phyloP scores from a whole-genome alignment of 345 rosid genomes.

The Physaria fendleri region DNA sequence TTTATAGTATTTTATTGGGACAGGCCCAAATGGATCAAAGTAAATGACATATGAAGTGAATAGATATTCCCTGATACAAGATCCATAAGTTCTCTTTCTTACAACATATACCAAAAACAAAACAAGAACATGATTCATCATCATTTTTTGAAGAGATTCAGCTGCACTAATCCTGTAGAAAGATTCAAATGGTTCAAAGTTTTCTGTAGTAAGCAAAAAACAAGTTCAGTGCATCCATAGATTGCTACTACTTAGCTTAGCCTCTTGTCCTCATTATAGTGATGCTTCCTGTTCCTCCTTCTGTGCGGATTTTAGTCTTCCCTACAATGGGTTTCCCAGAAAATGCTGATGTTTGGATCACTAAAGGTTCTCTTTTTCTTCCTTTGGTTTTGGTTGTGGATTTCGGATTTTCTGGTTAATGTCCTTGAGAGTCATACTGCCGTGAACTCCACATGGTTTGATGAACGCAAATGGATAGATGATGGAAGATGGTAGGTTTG shows the following conservation, averaged over 20 bases:
- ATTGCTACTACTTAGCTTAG: slow-evolving; percentile 16
- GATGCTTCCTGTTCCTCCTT: slow-evolving; percentile 99
- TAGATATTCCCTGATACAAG: neutral
- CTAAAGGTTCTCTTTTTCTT: slow-evolving; percentile 43
- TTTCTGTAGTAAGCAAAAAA: slow-evolving; percentile 2
- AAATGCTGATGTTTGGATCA: slow-evolving; percentile 87
- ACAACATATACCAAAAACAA: slow-evolving; percentile 12
- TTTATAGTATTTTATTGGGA: neutral
- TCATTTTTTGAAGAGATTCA: slow-evolving; percentile 5
- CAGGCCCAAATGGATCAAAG: slow-evolving; percentile 1
- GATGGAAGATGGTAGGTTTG: slow-evolving; percentile 69
- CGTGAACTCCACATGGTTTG: slow-evolving; percentile 86
- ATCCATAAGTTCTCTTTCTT: neutral
- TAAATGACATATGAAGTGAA: too few species aligned
- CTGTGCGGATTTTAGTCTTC: slow-evolving; percentile 90
- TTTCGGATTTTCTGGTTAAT: slow-evolving; percentile 76
- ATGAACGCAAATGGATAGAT: slow-evolving; percentile 89
- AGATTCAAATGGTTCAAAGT: too few species aligned
- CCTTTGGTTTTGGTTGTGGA: slow-evolving; percentile 60
- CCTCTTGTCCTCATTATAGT: slow-evolving; percentile 96
- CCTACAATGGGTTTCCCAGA: slow-evolving; percentile 99
- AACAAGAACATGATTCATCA: slow-evolving; percentile 16
- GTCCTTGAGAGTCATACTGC: slow-evolving; percentile 91
- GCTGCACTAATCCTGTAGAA: too few species aligned
- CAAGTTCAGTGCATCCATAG: neutral